Base-by-base conservation (phyloP, 306 rosid species). In the Pyrus bretschneideri region DNA sequence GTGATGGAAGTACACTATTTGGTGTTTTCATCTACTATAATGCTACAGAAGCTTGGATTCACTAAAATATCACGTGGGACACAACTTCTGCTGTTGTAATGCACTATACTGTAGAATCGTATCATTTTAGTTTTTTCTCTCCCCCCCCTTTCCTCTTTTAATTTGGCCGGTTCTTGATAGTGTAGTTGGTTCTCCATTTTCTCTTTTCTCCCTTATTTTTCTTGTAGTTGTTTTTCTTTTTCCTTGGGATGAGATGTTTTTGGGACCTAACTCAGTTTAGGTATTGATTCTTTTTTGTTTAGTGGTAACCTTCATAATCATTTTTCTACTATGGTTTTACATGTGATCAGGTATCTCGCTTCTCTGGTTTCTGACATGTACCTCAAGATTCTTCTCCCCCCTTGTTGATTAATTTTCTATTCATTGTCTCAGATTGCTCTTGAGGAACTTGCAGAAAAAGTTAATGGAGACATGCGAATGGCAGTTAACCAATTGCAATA, bases 381-480 rank as follows among this genome's bases (percentile, higher is more conserved):
- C 23, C n/a, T 38, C 4, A 42, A 33, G 54, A 29, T 25, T 49
- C 27, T 44, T 18, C 23, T 27, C 0, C 2, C 9, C 29, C 30
- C 42, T 9, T 59, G 55, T 38, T 74, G 45, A 18, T 42, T 74
- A 40, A 61, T 44, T 44, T 74, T 51, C 29, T 27, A 1, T 3
- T 72, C 44, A 27, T 78, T 68, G 77, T 70, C 74, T 71, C 80
- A 95, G 97, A 90, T 92, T 89, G 97, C 96, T 82, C 91, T 95
- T 64, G 93, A 89, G 91, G 99, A 90, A 77, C 91, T 92, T 51
- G 97, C 97, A 54, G 99, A 92, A 80, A 89, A 96, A 88, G 97
- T 87, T 71, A 84, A 90, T 73, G 99, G 99, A 76, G 99, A 92
- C 83, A 88, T 95, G 92, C 93, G 97, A 17, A 95, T 92, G 99